These are phyloP conservation scores for Berkeleyomyces rouxiae DNA, from an alignment of 2,329 filamentous ascomycete species.

Conservation along the genomic window DNA sequence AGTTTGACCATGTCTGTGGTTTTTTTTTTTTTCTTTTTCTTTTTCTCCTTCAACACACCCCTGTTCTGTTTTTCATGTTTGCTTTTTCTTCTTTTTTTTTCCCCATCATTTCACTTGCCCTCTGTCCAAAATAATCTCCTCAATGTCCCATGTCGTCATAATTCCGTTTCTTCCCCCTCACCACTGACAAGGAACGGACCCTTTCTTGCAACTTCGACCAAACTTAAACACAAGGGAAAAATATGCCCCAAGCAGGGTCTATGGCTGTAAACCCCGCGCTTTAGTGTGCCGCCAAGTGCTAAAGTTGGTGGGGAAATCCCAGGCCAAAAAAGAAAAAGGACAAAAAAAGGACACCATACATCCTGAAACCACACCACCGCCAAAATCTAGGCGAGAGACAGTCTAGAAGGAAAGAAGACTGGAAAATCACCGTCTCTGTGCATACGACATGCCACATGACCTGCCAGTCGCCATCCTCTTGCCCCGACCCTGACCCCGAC, in stretches of 20 bases:
- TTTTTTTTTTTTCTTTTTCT: background rate
- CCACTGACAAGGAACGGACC: background rate
- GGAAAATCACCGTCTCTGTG: background rate
- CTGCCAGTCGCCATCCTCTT: background rate
- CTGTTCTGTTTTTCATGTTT: background rate
- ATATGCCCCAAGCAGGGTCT: background rate
- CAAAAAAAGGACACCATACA: background rate
- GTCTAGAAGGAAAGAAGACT: background rate
- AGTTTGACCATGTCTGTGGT: background rate
- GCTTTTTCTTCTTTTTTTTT: background rate
- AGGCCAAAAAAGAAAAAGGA: background rate
- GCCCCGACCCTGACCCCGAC: background rate
- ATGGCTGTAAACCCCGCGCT: conserved; percentile 2
- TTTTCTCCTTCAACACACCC: background rate
- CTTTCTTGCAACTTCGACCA: background rate
- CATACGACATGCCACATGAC: background rate
- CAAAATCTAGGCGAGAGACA: background rate
- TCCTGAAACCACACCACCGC: background rate
- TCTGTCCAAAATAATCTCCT: background rate
- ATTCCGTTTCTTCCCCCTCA: background rate
- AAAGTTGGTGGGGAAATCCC: background rate
- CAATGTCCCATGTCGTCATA: background rate
- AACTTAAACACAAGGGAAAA: background rate
- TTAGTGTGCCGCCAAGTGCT: conserved; percentile 1
- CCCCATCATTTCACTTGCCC: background rate